Base-by-base conservation (phyloP, 169 alveolate genomes). In the Cryptosporidium ryanae region DNA sequence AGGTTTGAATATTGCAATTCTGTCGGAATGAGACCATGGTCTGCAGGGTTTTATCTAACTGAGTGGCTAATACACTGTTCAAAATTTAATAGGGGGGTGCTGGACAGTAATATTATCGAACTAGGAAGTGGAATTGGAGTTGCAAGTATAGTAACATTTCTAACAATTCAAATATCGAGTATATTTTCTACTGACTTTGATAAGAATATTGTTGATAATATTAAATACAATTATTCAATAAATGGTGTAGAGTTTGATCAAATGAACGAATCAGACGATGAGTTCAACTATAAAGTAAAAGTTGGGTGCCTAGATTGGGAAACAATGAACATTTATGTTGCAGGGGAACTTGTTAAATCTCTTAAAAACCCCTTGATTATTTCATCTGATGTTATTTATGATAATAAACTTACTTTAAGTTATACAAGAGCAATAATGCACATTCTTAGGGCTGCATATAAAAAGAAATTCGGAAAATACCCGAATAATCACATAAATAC, bases 11-110 rank as follows among this genome's bases (percentile, higher is more conserved):
- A 76, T 12, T 59, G 76, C 5, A 76, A 76, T 38, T 27, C 44
- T 17, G 49, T 76, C 38, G 87, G 87, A 38, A 76, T 76, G 76
- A 76, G 87, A 18, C 87, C 87, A 32, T 76, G 87, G 87, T 55
- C 55, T 59, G 87, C 87, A n/a, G 70, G 76, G 6, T 59, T 55
- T 59, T 32, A 38, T 15, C 71, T 76, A n/a, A 70, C 43, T 3
- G 87, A 76, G 25, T 59, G 87, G 87, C 76, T 76, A 21, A 29
- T 59, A 43, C 49, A 38, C 63, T 25, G 59, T 38, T 25, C 61
- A 54, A 76, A 59, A 1, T 27, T 61, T 17, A 48, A 59, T 15
- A 76, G 71, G 23, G 44, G 27, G 5, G 13, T 76, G 23, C 23
- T n/a, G 18, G 29, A 32, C 23, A 55, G 63, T 6, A 70, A 76